Conservation (phyloP, 345 rosid species). For the Pseudoturritis turrita region DNA sequence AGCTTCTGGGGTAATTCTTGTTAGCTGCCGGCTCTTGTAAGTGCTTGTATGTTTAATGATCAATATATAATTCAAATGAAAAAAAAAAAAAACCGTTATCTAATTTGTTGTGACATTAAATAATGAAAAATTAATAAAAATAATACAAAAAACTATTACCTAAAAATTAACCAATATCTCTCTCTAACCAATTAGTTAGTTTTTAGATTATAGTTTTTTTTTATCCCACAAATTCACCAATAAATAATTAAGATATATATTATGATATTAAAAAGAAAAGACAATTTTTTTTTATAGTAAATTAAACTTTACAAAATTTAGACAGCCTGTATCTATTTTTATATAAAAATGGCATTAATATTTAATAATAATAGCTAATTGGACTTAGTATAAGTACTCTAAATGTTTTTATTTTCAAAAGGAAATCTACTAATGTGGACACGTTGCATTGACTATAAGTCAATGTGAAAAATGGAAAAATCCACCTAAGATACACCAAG, state of each 20-base stretch:
- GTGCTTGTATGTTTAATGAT: too few relatives aligned
- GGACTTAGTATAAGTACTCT: not conserved
- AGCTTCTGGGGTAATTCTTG: too few relatives aligned
- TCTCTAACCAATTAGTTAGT: too few relatives aligned
- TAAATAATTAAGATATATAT: not conserved
- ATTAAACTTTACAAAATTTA: not conserved
- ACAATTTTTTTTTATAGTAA: not conserved
- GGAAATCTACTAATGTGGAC: not conserved
- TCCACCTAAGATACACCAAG: slow-evolving; percentile 13
- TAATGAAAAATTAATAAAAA: too few relatives aligned
- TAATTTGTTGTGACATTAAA: too few relatives aligned
- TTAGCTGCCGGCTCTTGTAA: too few relatives aligned
- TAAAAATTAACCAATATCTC: too few relatives aligned
- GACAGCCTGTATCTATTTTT: not conserved
- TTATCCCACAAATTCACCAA: too few relatives aligned
- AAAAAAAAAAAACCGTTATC: too few relatives aligned
- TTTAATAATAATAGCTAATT: not conserved
- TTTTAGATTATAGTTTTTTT: too few relatives aligned
- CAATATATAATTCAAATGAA: too few relatives aligned
- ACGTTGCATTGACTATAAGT: slow-evolving; percentile 20
- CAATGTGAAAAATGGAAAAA: slow-evolving; percentile 7
- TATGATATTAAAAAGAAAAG: not conserved
- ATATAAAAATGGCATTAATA: not conserved
- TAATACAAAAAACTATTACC: too few relatives aligned
- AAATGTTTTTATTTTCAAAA: not conserved